Base-by-base conservation (phyloP, 2,329 filamentous ascomycete species). In the Cylindrodendrum hubeiense region DNA sequence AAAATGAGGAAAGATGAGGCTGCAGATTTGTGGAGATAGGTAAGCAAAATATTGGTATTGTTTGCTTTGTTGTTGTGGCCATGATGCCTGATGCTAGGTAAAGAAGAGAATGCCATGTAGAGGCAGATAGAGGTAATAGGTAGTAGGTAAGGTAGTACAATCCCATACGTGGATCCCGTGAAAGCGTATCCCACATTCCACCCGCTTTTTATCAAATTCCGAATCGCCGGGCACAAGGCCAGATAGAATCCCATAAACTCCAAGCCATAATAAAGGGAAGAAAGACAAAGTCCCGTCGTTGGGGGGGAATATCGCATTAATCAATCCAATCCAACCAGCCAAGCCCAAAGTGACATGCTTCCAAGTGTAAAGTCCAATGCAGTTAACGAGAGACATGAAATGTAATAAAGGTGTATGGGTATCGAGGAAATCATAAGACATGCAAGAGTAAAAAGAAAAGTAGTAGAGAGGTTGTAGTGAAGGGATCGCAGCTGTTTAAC, bases 391-490 rank as follows among this genome's bases (percentile, higher is more conserved):
- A 66, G 51, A 67, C 47, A 34, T 60, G 64, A 53, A 66, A 57
- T 50, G 55, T 60, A 55, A 46, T 30, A 56, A 61, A 63, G 41
- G 54, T 63, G 57, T 64, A 62, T 59, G 71, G 71, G 71, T 74
- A 74, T 74, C 71, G 58, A 68, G 62, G 58, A 71, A 70, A 65
- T 74, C 70, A 63, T 74, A 49, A 66, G 58, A 53, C 63, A 65
- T 68, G 56, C 55, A 39, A 51, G 58, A 50, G 26, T 24, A 24
- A 49, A 60, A 46, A 37, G 30, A 44, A 44, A 22, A 43, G 34
- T 47, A 41, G 19, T 37, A 33, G 53, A 46, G 49, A 33, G 47
- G 37, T 52, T 19, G 12, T 55, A 19, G 37, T 55, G 39, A 34
- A 30, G 24, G 17, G 46, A 10, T 26, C 21, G 41, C 15, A 21